Conservation (phyloP, 2,329 filamentous ascomycete genomes). For the Penicillium sp. region DNA sequence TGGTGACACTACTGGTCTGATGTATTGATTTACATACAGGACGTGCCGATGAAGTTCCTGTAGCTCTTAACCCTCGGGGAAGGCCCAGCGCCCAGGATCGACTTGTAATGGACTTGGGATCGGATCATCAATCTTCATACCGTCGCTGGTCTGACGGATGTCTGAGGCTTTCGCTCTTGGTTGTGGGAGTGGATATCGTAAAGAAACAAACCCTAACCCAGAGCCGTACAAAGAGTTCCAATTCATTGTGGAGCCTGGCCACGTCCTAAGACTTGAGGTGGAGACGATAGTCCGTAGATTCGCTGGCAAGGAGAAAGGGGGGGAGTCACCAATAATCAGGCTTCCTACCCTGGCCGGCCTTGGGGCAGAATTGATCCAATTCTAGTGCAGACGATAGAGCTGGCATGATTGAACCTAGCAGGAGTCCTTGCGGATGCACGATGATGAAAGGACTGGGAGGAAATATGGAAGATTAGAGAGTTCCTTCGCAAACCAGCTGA, state of each 20-base stretch:
- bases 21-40: background rate
- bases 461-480: background rate
- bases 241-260: constrained; percentile 22
- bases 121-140: background rate
- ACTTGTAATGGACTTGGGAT: background rate
- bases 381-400: background rate
- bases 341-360: background rate
- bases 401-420: background rate
- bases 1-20: background rate
- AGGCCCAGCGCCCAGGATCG: background rate
- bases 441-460: background rate
- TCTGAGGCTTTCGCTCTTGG: background rate
- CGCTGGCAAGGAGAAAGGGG: constrained; percentile 7
- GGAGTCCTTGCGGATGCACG: background rate
- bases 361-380: background rate
- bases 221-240: constrained; percentile 12
- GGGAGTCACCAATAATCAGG: background rate
- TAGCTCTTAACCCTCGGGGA: background rate
- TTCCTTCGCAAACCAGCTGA: background rate
- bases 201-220: constrained; percentile 20
- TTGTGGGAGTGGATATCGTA: background rate
- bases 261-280: constrained; percentile 15
- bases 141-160: background rate
- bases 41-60: background rate
- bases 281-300: constrained; percentile 7